Evolutionary conservation across 2,329 filamentous ascomycete species (phyloP).

Genomic region (Blumeriella jaapii): DNA sequence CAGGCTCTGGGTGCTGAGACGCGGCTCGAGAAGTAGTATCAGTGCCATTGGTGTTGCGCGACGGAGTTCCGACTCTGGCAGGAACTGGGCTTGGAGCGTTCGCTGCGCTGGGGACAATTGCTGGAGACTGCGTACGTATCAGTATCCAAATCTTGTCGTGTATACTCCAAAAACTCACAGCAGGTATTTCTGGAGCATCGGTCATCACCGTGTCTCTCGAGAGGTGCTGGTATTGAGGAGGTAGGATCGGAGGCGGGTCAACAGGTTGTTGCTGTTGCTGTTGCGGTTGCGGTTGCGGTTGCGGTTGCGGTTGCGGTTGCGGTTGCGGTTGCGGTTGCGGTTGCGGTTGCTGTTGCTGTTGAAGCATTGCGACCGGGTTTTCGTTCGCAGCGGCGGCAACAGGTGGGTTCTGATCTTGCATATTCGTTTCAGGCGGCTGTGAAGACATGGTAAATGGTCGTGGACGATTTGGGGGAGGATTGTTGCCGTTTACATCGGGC

Average conservation of each 20-base stretch:
- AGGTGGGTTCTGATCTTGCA: constrained; percentile 9
- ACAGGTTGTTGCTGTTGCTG: no score
- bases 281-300: no score
- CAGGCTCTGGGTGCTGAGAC: constrained; percentile 43
- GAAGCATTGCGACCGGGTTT: constrained; percentile 21
- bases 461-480: not conserved
- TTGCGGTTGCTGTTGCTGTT: no score
- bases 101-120: constrained; percentile 14
- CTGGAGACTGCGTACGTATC: constrained; percentile 16
- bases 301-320: no score
- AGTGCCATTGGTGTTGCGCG: constrained; percentile 28
- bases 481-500: not conserved
- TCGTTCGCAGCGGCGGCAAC: constrained; percentile 20
- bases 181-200: constrained; percentile 18
- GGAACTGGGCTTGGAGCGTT: constrained; percentile 23
- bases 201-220: constrained; percentile 23
- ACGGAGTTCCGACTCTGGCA: constrained; percentile 37
- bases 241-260: constrained; percentile 7
- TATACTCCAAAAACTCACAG: constrained; percentile 11
- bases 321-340: no score
- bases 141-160: constrained; percentile 6
- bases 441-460: not conserved
- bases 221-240: constrained; percentile 10
- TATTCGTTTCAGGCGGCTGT: constrained; percentile 1
- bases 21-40: constrained; percentile 41